Percentiles rank a stretch among this genome's conserved stretches.
phyloP scores from a whole-genome alignment of 306 rosid genomes.

The Pachyrhizus erosus region DNA sequence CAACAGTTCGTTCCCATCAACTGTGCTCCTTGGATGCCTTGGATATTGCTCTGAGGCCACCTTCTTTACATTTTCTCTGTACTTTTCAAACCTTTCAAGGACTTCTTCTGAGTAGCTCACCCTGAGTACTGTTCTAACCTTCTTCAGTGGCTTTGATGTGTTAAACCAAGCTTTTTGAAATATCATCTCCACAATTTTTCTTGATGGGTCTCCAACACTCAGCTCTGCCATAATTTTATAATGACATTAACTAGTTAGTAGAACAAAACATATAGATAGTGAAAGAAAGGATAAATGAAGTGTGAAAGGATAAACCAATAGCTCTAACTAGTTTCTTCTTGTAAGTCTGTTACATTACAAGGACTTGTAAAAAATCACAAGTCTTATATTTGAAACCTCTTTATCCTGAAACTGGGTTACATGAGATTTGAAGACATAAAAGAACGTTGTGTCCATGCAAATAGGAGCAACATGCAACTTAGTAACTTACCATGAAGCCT shows the following conservation, averaged over 20 bases:
- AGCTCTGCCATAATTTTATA: constrained; percentile 53
- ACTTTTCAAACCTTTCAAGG: constrained; percentile 62
- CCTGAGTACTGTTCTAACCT: constrained; percentile 57
- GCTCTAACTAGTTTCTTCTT: not conserved
- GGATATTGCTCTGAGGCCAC: constrained; percentile 45
- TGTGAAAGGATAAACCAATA: not conserved
- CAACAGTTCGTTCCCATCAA: constrained; percentile 75
- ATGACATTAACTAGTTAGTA: constrained; percentile 1
- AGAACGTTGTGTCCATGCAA: constrained; percentile 15
- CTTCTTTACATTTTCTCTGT: constrained; percentile 75
- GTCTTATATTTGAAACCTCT: not conserved
- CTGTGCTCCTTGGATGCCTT: constrained; percentile 65
- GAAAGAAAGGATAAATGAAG: constrained; percentile 11
- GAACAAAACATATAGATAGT: not conserved
- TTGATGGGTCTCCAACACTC: constrained; percentile 63
- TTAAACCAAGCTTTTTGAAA: constrained; percentile 63
- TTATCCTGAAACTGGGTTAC: not conserved
- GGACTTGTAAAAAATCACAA: constrained; percentile 29
- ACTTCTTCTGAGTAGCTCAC: constrained; percentile 59
- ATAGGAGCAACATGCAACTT: constrained; percentile 29
- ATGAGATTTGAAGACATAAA: constrained; percentile 2
- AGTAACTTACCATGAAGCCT: constrained; percentile 58
- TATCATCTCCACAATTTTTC: constrained; percentile 77
- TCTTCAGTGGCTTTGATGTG: constrained; percentile 54
- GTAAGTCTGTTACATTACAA: not conserved